These are phyloP conservation scores for Naumovozyma dairenensis DNA, from an alignment of 805 yeast genomes.

Conservation along the genomic window DNA sequence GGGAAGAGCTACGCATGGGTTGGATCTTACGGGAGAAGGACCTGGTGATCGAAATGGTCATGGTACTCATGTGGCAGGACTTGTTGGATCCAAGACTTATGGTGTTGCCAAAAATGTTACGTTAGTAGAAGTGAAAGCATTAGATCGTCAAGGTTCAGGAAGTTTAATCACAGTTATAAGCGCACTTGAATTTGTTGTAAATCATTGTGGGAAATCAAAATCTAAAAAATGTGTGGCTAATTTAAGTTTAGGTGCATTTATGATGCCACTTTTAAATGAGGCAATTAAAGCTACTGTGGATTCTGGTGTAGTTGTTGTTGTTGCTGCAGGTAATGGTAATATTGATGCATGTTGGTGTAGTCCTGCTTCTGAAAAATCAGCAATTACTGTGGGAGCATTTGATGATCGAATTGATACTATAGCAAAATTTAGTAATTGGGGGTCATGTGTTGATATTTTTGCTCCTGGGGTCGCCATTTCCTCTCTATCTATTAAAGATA, in stretches of 20 bases:
- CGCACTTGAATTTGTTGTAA: slow-evolving; percentile 59
- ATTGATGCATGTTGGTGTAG: slow-evolving; percentile 73
- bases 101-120: slow-evolving; percentile 73
- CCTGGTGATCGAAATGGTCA: slow-evolving; percentile 71
- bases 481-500: slow-evolving; percentile 37
- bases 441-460: slow-evolving; percentile 78
- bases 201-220: slow-evolving; percentile 34
- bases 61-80: slow-evolving; percentile 91
- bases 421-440: slow-evolving; percentile 86
- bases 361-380: slow-evolving; percentile 69
- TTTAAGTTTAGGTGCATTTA: slow-evolving; percentile 68
- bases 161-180: slow-evolving; percentile 53
- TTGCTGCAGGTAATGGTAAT: slow-evolving; percentile 81
- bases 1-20: slow-evolving; percentile 50
- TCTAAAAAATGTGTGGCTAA: slow-evolving; percentile 55
- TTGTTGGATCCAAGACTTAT: slow-evolving; percentile 65
- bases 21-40: slow-evolving; percentile 52
- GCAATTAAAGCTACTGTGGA: slow-evolving; percentile 70
- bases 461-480: slow-evolving; percentile 69
- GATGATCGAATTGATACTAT: slow-evolving; percentile 62
- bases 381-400: slow-evolving; percentile 81
- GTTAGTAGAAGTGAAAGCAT: slow-evolving; percentile 65
- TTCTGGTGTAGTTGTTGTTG: slow-evolving; percentile 62
- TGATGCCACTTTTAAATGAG: slow-evolving; percentile 53
- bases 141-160: slow-evolving; percentile 62